Percentiles rank a stretch among this genome's conserved stretches.
Conservation (phyloP, 352 stramenopile genomes). For the Phytophthora cryptogea region DNA sequence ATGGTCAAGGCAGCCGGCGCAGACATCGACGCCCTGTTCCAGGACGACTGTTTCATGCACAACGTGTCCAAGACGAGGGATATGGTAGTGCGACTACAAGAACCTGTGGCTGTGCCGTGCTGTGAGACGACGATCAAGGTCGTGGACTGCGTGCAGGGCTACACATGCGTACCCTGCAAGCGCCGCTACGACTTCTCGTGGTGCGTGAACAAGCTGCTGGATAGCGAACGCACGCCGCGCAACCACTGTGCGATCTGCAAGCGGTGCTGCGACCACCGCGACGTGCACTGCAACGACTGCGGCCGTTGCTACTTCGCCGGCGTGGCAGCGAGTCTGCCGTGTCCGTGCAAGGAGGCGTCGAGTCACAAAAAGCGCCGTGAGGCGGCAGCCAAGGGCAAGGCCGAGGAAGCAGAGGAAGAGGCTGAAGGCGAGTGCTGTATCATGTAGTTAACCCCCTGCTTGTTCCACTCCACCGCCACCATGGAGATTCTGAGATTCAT, state of each 20-base stretch:
- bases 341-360: conserved; percentile 73
- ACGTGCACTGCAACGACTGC: conserved; percentile 85
- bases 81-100: conserved; percentile 79
- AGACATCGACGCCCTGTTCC: conserved; percentile 72
- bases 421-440: conserved; percentile 81
- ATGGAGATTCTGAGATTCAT: conserved; percentile 24
- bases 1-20: conserved; percentile 80
- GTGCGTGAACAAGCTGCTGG: conserved; percentile 83
- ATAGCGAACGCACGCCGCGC: conserved; percentile 70
- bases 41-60: conserved; percentile 88
- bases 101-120: conserved; percentile 68
- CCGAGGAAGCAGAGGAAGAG: conserved; percentile 57
- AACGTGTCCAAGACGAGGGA: conserved; percentile 86
- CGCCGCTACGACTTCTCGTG: conserved; percentile 79
- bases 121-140: conserved; percentile 64
- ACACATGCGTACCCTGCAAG: conserved; percentile 51
- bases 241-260: conserved; percentile 90
- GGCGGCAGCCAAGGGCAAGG: conserved; percentile 41
- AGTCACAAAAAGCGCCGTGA: conserved; percentile 63
- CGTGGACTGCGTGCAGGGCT: conserved; percentile 79
- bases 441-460: conserved; percentile 58
- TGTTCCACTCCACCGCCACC: conserved; percentile 18
- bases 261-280: conserved; percentile 85
- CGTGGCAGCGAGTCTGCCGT: conserved; percentile 75
- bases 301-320: conserved; percentile 86